Base-by-base conservation (phyloP, 495 filamentous ascomycete genomes). In the Thozetella sp. region DNA sequence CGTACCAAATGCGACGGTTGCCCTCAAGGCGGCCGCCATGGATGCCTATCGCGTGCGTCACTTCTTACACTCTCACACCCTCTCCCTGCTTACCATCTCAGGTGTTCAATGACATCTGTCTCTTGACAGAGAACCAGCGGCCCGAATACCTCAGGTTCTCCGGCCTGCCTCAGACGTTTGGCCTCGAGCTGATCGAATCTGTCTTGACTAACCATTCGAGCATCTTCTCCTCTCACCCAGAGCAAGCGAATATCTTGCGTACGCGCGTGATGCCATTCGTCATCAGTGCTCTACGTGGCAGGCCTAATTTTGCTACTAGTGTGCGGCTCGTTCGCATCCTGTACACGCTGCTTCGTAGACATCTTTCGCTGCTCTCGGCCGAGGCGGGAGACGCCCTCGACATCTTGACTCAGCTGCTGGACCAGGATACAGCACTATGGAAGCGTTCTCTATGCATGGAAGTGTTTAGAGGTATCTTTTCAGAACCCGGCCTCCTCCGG, bases 391-490 rank as follows among this genome's bases (percentile, higher is more conserved):
- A 93, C 72, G 90, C 91, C 13, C 75, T 98, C 19, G 86, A 88
- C 19, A 80, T 96, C n/a, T 73, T 98, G 17, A 97, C 90, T 9
- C 92, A 96, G 63, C 83, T 96, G 63, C 80, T 98, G 15, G 95
- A 99, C 64, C 90, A 90, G 15, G 96, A 97, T 58, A 85, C 86
- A 3, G 78, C 85, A 1, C 69, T 84, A 3, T 99, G 95, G 95
- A 97, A 91, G 67, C 80, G 96, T 37, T 87, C 90, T 1, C 69
- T 97, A 19, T 94, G 91, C 61, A 93, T 99, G 87, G 95, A 99
- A 67, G 81, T 96, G 0, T 92, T 96, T 62, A 84, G 90, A 26
- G 90, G 88, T 22, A 81, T 98, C 40, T 96, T 96, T 72, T 78
- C 89, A 0, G 93, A 97, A 54, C 85, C 90, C 15, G 79, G 81